Evolutionary conservation across 768 basidiomycete species (phyloP).

Genomic region (Panaeolus cyanescens): DNA sequence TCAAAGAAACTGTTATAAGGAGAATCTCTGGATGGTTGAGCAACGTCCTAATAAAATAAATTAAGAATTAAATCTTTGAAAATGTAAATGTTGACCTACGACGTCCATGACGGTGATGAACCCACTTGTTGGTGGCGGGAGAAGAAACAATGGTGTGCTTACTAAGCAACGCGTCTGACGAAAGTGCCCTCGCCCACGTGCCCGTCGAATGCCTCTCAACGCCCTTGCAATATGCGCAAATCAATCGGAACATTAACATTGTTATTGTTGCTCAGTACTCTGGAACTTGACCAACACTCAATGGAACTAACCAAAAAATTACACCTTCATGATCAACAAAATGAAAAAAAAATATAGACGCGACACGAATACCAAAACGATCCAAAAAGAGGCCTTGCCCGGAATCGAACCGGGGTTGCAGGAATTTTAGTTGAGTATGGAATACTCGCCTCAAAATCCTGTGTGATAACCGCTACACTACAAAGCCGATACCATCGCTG

Average conservation of each 20-base stretch:
- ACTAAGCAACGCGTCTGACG: constrained; percentile 4
- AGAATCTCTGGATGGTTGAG: constrained; percentile 17
- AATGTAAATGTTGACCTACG: constrained; percentile 13
- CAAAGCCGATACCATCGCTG: constrained; percentile 18
- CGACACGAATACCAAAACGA: too few relatives aligned
- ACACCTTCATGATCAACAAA: too few relatives aligned
- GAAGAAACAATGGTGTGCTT: background rate
- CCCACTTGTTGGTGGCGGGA: background rate
- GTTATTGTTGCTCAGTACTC: too few relatives aligned
- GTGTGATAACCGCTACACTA: constrained; percentile 42
- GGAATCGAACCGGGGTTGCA: constrained; percentile 41
- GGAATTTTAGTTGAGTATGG: constrained; percentile 20
- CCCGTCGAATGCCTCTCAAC: background rate
- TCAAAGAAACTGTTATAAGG: constrained; percentile 51
- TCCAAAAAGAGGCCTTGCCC: constrained; percentile 33
- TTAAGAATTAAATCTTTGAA: background rate
- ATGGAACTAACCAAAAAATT: too few relatives aligned
- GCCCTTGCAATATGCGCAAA: too few relatives aligned
- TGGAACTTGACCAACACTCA: too few relatives aligned
- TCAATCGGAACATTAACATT: too few relatives aligned
- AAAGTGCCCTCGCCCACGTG: constrained; percentile 1
- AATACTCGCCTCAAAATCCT: constrained; percentile 28
- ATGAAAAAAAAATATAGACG: too few relatives aligned
- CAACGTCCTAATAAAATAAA: constrained; percentile 17
- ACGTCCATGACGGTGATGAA: constrained; percentile 20